These are phyloP conservation scores for Lactarius tabidus DNA, from an alignment of 768 basidiomycete species.

Conservation along the genomic window DNA sequence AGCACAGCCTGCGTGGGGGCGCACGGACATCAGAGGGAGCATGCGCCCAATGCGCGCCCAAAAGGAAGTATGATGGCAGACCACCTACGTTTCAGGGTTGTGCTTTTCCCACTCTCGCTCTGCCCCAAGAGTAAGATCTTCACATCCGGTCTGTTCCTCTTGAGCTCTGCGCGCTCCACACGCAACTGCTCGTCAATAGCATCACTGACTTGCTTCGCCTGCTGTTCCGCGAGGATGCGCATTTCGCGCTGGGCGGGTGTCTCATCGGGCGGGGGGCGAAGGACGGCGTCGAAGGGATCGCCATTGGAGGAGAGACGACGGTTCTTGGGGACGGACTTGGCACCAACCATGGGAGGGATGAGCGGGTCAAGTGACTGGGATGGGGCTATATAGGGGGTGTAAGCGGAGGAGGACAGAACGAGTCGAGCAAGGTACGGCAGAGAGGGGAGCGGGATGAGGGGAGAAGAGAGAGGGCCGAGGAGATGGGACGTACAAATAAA, in stretches of 20 bases:
- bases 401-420: no score
- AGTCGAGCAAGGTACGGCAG: no score
- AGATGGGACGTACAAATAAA: background rate
- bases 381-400: no score
- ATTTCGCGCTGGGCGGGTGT: conserved; percentile 60
- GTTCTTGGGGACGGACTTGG: conserved; percentile 15
- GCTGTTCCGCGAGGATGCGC: conserved; percentile 60
- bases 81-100: conserved; percentile 83
- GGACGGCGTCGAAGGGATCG: conserved; percentile 65
- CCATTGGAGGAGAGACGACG: conserved; percentile 51
- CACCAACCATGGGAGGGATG: conserved; percentile 20
- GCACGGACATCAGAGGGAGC: background rate
- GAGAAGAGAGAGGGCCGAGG: background rate
- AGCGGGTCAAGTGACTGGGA: no score
- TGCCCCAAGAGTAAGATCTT: conserved; percentile 80
- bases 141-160: conserved; percentile 58
- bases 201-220: conserved; percentile 72
- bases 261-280: conserved; percentile 71
- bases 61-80: background rate
- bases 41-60: background rate
- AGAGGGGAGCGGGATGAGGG: background rate
- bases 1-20: no score
- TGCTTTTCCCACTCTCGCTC: conserved; percentile 88
- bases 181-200: conserved; percentile 76
- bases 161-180: conserved; percentile 56